phyloP scores from a whole-genome alignment of 768 basidiomycete genomes.

The Rubroboletus satanas region DNA sequence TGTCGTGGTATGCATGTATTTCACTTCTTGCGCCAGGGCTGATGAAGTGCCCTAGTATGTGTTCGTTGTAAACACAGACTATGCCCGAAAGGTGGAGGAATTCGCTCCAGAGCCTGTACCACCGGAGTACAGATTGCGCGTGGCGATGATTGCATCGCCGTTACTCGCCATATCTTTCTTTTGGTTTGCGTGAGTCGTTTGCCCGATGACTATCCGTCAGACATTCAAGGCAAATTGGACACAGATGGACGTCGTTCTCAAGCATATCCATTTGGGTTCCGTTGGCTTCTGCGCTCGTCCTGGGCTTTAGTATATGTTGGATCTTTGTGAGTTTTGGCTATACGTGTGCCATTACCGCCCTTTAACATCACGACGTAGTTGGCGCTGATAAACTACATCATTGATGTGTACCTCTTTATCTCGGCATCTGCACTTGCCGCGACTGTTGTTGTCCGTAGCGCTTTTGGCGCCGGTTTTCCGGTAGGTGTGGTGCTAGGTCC shows the following conservation, averaged over 20 bases:
- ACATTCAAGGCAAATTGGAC: not conserved
- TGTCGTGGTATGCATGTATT: slow-evolving; percentile 35
- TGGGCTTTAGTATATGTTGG: slow-evolving; percentile 53
- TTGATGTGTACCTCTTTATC: slow-evolving; percentile 53
- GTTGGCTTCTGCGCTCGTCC: slow-evolving; percentile 43
- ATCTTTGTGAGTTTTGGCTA: slow-evolving; percentile 45
- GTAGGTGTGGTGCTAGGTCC: slow-evolving; percentile 1
- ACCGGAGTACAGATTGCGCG: slow-evolving; percentile 55
- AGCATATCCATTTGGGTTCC: slow-evolving; percentile 51
- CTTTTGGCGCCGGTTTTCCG: slow-evolving; percentile 52
- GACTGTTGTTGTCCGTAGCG: slow-evolving; percentile 49
- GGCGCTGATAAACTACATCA: slow-evolving; percentile 55
- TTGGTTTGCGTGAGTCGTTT: slow-evolving; percentile 51
- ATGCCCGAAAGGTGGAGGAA: slow-evolving; percentile 40
- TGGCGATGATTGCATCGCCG: slow-evolving; percentile 49
- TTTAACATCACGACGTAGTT: slow-evolving; percentile 34
- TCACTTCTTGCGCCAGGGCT: not conserved
- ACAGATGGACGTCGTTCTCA: slow-evolving; percentile 57
- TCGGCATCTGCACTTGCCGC: slow-evolving; percentile 57
- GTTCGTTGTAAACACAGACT: slow-evolving; percentile 45
- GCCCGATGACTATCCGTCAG: not conserved
- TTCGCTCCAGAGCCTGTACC: slow-evolving; percentile 50
- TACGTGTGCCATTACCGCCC: not conserved
- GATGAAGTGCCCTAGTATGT: slow-evolving; percentile 36
- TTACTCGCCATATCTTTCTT: slow-evolving; percentile 54